Percentiles rank a stretch among this genome's conserved stretches.
Evolutionary conservation across 495 filamentous ascomycete genomes (phyloP).

Genomic region (Daldinia loculata): DNA sequence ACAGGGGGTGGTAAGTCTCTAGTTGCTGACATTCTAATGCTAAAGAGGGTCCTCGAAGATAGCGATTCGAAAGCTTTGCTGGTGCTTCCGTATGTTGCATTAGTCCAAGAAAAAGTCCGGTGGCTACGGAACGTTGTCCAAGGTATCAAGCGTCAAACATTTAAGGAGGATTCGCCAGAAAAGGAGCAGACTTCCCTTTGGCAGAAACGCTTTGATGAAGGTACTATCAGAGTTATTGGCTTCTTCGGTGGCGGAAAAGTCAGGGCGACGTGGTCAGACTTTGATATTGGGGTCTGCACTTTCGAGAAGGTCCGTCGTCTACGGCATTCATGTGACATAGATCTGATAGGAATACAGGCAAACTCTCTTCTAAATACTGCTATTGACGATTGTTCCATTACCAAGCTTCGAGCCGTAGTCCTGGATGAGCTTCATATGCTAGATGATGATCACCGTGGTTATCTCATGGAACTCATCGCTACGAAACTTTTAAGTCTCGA

Average conservation of each 20-base stretch:
- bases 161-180: slow-evolving; percentile 24
- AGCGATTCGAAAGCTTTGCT: slow-evolving; percentile 74
- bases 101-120: slow-evolving; percentile 83
- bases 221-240: slow-evolving; percentile 69
- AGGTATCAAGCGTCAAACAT: slow-evolving; percentile 61
- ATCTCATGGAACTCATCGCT: slow-evolving; percentile 80
- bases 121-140: slow-evolving; percentile 77
- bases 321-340: slow-evolving; percentile 8
- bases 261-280: slow-evolving; percentile 73
- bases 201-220: slow-evolving; percentile 56
- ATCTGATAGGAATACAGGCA: slow-evolving; percentile 61
- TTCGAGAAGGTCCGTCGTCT: slow-evolving; percentile 74
- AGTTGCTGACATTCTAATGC: slow-evolving; percentile 77
- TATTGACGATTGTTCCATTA: slow-evolving; percentile 75
- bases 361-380: slow-evolving; percentile 80
- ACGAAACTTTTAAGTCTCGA: slow-evolving; percentile 78
- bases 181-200: slow-evolving; percentile 46
- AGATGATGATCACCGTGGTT: slow-evolving; percentile 80
- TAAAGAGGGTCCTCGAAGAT: slow-evolving; percentile 74
- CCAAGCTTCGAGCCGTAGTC: slow-evolving; percentile 72
- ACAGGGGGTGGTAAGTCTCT: slow-evolving; percentile 85
- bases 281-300: slow-evolving; percentile 83
- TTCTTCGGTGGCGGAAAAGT: slow-evolving; percentile 78
- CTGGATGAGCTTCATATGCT: slow-evolving; percentile 87
- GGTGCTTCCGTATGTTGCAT: slow-evolving; percentile 82